Conservation (phyloP, 108 stramenopile genomes). For the Thalassiosira profunda region DNA sequence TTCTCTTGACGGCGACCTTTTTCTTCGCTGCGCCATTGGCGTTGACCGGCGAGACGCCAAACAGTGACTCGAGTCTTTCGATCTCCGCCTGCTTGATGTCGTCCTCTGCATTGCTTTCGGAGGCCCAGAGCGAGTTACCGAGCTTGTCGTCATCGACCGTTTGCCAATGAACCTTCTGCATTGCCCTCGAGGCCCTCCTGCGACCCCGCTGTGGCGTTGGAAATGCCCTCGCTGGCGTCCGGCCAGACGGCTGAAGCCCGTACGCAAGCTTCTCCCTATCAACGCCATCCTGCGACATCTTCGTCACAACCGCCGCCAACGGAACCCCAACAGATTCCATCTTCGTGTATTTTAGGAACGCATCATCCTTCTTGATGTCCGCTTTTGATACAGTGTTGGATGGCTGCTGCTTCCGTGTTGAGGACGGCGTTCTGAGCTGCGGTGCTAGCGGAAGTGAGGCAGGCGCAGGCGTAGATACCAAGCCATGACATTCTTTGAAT, state of each 20-base stretch:
- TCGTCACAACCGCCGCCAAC: slow-evolving; percentile 27
- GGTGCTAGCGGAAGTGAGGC: neutral
- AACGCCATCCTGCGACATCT: slow-evolving; percentile 46
- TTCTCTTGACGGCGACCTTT: neutral
- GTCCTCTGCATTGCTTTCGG: slow-evolving; percentile 6
- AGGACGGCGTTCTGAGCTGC: neutral
- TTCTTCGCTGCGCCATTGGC: neutral
- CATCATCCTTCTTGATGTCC: neutral
- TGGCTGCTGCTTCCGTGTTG: neutral
- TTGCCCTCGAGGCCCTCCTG: slow-evolving; percentile 33
- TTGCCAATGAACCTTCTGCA: slow-evolving; percentile 54
- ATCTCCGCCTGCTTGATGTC: slow-evolving; percentile 39
- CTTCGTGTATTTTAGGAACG: slow-evolving; percentile 22
- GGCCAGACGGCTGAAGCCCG: slow-evolving; percentile 12
- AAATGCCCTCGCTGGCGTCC: neutral
- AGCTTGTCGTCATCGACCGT: slow-evolving; percentile 39
- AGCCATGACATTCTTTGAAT: slow-evolving; percentile 10
- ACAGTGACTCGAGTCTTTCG: slow-evolving; percentile 32
- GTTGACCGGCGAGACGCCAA: slow-evolving; percentile 24
- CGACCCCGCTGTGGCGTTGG: slow-evolving; percentile 8
- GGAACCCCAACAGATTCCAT: slow-evolving; percentile 48
- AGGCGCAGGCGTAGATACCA: neutral
- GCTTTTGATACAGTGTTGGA: neutral
- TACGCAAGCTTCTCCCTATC: slow-evolving; percentile 36
- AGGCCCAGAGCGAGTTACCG: slow-evolving; percentile 47